Conservation (phyloP, 495 filamentous ascomycete genomes). For the Neurospora intermedia region DNA sequence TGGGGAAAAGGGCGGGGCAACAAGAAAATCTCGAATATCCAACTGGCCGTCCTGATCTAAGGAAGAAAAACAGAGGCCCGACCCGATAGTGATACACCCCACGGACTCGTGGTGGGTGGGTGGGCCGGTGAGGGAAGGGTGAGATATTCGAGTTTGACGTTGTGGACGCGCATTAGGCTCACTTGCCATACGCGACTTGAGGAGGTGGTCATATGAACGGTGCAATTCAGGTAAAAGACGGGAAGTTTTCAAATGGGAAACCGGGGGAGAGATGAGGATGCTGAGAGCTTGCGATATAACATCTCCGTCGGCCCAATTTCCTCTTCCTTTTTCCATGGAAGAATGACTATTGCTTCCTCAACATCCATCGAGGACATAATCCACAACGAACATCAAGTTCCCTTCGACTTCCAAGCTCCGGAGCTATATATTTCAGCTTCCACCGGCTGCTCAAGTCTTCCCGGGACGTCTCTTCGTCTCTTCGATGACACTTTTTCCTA, state of each 20-base stretch:
- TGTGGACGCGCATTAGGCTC: not conserved
- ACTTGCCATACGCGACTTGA: not conserved
- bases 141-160: not conserved
- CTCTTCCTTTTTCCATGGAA: not conserved
- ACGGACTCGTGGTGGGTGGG: not conserved
- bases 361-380: not conserved
- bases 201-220: not conserved
- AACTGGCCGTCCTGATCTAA: not conserved
- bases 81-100: not conserved
- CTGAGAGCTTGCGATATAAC: not conserved
- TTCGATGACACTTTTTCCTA: not conserved
- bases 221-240: not conserved
- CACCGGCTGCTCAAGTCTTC: not conserved
- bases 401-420: not conserved
- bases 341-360: not conserved
- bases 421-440: not conserved
- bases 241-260: not conserved
- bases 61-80: not conserved
- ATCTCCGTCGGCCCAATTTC: not conserved
- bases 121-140: not conserved
- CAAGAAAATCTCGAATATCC: not conserved
- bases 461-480: not conserved
- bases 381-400: not conserved
- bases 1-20: not conserved
- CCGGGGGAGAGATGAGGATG: not conserved